Evolutionary conservation across 768 basidiomycete species (phyloP), one percentile per base, ranked within the genome.

Genomic region (Rickenella mellea): DNA sequence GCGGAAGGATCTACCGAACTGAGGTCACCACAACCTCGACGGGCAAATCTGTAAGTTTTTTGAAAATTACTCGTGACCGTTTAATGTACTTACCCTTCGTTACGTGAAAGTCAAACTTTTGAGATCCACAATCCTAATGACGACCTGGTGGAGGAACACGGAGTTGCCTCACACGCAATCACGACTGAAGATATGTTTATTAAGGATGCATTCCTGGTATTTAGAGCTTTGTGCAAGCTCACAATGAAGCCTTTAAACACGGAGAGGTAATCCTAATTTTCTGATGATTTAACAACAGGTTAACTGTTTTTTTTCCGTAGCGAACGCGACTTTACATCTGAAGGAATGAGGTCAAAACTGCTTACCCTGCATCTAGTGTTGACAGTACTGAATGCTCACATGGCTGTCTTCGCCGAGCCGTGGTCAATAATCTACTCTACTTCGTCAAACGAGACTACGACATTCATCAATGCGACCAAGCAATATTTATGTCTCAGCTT

Each of bases 161-260:
- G 36, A 11, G 56, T 54, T 35, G 61, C 54, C 49, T 46, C 56
- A 48, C 41, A 64, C 65, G 74, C 71, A 40, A 66, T 92, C 42
- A 78, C 80, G 15, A 69, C 73, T n/a, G 80, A 86, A 40, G 94
- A 99, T 51, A 64, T 97, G 42, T 94, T 92, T 59, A 74, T 96
- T 56, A 98, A 98, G 58, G 96, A 99, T 56, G 92, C 96, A 0
- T 99, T 97, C 68, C 74, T 99, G 47, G 94, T 99, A 27, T 94
- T 98, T 64, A 75, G 96, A 35, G 93, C 96, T 0, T 69, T 99
- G 9, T 98, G 96, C 68, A 98, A 98, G 58, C 67, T 98, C 49
- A 93, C 91, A 7, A 98, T 97, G 93, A 98, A 98, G 60, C 87
- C 93, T 9, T 66, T 99, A 36, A 87, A 89, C 52, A 78, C 75